Evolutionary conservation across 495 filamentous ascomycete species (phyloP).

Genomic region (Neurospora sp.): DNA sequence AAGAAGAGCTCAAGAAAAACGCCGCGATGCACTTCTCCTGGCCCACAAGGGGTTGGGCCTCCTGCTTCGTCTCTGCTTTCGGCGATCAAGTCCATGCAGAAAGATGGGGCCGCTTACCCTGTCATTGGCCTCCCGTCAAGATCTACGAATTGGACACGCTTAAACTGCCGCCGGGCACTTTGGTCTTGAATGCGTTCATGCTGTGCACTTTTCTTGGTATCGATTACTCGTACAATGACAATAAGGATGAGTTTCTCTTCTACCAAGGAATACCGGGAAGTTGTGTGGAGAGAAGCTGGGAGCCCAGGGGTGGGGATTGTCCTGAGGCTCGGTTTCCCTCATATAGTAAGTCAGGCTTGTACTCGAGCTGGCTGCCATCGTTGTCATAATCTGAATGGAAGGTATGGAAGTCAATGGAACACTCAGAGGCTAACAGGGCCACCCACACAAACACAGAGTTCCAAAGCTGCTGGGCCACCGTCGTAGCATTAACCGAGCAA

Average conservation of each 20-base stretch:
- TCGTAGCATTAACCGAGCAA: background rate
- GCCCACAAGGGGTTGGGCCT: background rate
- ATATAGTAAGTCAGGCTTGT: background rate
- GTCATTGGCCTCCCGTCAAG: accelerated
- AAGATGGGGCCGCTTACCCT: background rate
- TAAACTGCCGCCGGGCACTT: background rate
- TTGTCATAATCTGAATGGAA: no score
- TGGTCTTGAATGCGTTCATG: background rate
- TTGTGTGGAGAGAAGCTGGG: background rate
- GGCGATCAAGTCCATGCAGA: background rate
- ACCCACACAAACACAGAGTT: background rate
- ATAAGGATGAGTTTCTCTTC: background rate
- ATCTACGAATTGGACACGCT: background rate
- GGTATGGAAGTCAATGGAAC: background rate
- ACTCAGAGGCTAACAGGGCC: background rate
- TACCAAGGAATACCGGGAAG: background rate
- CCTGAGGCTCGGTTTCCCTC: background rate
- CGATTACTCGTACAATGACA: accelerated
- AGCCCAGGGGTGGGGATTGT: background rate
- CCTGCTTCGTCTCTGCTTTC: background rate
- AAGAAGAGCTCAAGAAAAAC: background rate
- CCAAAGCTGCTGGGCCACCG: background rate
- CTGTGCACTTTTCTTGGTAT: background rate
- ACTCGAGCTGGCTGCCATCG: background rate
- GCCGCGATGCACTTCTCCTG: background rate